phyloP scores from a whole-genome alignment of 1,139 yeast genomes.

The Nadsonia starkeyi-henricii region DNA sequence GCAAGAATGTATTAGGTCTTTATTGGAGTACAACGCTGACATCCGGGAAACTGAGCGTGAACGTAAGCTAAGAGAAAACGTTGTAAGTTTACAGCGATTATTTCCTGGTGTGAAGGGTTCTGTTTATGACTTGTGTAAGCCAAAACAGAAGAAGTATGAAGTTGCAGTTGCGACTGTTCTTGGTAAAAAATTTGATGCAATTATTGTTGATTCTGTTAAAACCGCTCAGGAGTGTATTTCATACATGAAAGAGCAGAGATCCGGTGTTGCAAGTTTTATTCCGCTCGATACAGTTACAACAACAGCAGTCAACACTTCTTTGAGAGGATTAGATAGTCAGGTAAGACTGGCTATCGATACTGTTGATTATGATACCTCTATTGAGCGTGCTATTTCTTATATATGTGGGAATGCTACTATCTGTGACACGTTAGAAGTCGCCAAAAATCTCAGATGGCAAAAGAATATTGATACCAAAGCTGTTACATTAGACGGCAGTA shows the following conservation, averaged over 20 bases:
- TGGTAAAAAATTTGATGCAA: conserved; percentile 69
- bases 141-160: conserved; percentile 63
- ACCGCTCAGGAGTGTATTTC: conserved; percentile 77
- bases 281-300: conserved; percentile 75
- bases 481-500: conserved; percentile 73
- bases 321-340: conserved; percentile 25
- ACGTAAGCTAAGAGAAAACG: conserved; percentile 54
- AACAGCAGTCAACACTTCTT: conserved; percentile 37
- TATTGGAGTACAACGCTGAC: conserved; percentile 62
- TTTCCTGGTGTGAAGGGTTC: conserved; percentile 77
- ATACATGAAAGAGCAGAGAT: conserved; percentile 70
- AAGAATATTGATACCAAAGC: conserved; percentile 46
- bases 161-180: conserved; percentile 65
- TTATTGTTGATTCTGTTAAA: conserved; percentile 63
- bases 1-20: conserved; percentile 42
- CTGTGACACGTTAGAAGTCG: conserved; percentile 58
- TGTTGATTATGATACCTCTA: conserved; percentile 44
- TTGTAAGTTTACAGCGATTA: conserved; percentile 48
- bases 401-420: conserved; percentile 71
- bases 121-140: conserved; percentile 66
- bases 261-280: conserved; percentile 76
- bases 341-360: conserved; percentile 48
- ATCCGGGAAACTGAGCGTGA: conserved; percentile 67
- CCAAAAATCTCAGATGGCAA: conserved; percentile 64
- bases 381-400: conserved; percentile 69